Evolutionary conservation across 1,139 yeast species (phyloP).

Genomic region (Kurtzmaniella quercitrusa): DNA sequence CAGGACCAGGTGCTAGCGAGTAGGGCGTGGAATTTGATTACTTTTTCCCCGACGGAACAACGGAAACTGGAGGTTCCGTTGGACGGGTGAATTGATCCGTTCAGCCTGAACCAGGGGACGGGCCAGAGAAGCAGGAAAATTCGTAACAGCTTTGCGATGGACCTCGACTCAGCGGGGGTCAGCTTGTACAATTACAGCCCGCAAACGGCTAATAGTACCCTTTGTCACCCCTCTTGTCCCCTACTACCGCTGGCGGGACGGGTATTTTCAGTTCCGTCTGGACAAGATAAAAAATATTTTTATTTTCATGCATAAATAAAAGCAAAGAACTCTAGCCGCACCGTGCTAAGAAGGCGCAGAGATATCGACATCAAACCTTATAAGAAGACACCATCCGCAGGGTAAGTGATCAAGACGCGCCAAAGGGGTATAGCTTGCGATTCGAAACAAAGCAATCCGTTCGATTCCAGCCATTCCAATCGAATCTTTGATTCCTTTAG

Average conservation of each 20-base stretch:
- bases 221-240: neutral
- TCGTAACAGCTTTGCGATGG: no score
- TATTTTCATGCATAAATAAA: neutral
- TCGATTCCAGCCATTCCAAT: no score
- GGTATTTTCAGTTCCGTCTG: neutral
- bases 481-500: no score
- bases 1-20: neutral
- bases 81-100: neutral
- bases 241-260: neutral
- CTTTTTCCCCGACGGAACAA: neutral
- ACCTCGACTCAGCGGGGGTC: no score
- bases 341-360: neutral
- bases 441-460: no score
- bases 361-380: neutral
- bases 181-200: no score
- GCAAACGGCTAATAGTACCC: no score
- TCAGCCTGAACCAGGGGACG: no score
- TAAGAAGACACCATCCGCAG: neutral
- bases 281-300: neutral
- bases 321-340: neutral
- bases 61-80: neutral
- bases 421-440: no score
- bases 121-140: no score
- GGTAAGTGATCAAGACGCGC: no score
- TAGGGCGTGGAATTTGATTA: neutral